Conservation (phyloP, 805 yeast species). For the Hanseniaspora jakobsenii region DNA sequence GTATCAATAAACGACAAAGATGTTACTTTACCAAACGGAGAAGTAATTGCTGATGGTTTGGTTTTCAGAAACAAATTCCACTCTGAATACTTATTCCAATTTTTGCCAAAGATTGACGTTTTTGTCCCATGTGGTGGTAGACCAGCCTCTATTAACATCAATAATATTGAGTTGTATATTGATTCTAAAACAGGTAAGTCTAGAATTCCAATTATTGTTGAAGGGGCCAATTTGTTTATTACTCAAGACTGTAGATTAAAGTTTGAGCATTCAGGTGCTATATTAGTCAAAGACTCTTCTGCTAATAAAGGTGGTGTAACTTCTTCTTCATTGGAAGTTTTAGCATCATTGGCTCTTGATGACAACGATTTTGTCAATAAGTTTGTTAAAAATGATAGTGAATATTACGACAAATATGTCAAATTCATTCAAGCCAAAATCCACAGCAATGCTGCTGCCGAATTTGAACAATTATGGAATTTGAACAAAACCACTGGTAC, state of each 20-base stretch:
- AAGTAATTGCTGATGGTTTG: conserved; percentile 61
- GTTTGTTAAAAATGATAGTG: conserved; percentile 49
- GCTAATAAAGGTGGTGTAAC: conserved; percentile 98
- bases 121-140: conserved; percentile 99
- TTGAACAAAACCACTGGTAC: conserved; percentile 53
- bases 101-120: conserved; percentile 55
- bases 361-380: conserved; percentile 67
- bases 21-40: conserved; percentile 63
- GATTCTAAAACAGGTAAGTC: conserved; percentile 66
- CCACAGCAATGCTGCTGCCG: conserved; percentile 65
- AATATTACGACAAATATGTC: conserved; percentile 64
- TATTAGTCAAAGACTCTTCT: conserved; percentile 88
- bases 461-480: conserved; percentile 79
- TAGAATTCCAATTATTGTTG: conserved; percentile 77
- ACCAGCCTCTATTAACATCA: conserved; percentile 87
- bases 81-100: conserved; percentile 48
- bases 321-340: conserved; percentile 86
- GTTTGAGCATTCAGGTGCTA: conserved; percentile 75
- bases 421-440: conserved; percentile 67
- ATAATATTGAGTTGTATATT: conserved; percentile 61
- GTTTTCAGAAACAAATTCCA: conserved; percentile 87
- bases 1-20: conserved; percentile 80
- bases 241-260: conserved; percentile 86
- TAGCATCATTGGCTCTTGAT: conserved; percentile 84
- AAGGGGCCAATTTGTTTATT: conserved; percentile 92